Evolutionary conservation across 331 rosid species (phyloP).

Genomic region (Quercus tomentella): DNA sequence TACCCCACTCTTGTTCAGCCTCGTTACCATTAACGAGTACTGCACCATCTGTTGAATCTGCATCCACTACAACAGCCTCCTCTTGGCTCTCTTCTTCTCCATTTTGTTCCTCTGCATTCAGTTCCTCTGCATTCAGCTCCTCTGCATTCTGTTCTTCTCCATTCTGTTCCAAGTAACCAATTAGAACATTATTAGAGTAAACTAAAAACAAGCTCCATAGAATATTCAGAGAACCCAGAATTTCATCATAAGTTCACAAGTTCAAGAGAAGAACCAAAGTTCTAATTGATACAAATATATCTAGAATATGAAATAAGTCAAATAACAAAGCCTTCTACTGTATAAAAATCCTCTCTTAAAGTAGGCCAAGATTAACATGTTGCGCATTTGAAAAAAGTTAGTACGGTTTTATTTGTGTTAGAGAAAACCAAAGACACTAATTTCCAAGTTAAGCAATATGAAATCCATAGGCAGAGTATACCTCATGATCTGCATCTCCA

Average conservation of each 20-base stretch:
- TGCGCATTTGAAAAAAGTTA: neutral
- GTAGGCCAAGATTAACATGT: neutral
- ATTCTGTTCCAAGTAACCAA: conserved; percentile 32
- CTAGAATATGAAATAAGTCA: neutral
- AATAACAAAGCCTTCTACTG: neutral
- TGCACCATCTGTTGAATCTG: conserved; percentile 85
- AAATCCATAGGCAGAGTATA: conserved; percentile 8
- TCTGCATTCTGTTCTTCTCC: conserved; percentile 42
- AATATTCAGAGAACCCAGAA: conserved; percentile 7
- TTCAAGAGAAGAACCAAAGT: neutral
- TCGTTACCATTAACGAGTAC: conserved; percentile 79
- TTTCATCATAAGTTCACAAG: neutral
- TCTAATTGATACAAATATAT: neutral
- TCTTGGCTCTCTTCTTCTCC: conserved; percentile 91
- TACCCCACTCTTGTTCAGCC: conserved; percentile 93
- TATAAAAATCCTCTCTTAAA: neutral
- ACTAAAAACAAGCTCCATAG: neutral
- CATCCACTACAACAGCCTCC: conserved; percentile 89
- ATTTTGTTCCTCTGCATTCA: conserved; percentile 39
- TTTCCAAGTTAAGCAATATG: neutral
- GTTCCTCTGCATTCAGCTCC: conserved; percentile 33
- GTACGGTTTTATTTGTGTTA: neutral
- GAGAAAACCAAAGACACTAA: neutral
- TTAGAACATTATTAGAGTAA: neutral
- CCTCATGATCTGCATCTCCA: conserved; percentile 80